A percentile compares a stretch with the other conserved stretches of the same genome.
phyloP scores from a whole-genome alignment of 345 rosid genomes.

The Arabidopsis thaliana region TAIR10.1 NC_003074.8:7038001-7038500 shows the following conservation, averaged over 20 bases:
- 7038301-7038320: background rate
- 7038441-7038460: background rate
- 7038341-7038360: background rate
- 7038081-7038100: conserved; percentile 30
- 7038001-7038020: conserved; percentile 37
- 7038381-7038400: no score
- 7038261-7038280: background rate
- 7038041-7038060: conserved; percentile 16
- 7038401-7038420: background rate
- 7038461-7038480: background rate
- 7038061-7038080: conserved; percentile 5
- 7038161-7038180: conserved; percentile 8
- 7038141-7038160: background rate
- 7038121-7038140: conserved; percentile 29
- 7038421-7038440: background rate
- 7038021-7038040: conserved; percentile 37
- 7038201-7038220: conserved; percentile 8
- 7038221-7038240: conserved; percentile 20
- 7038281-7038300: conserved; percentile 1
- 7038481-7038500: no score
- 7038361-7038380: no score
- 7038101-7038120: conserved; percentile 4
- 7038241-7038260: conserved; percentile 19
- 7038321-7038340: background rate
- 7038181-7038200: conserved; percentile 5